Conservation (phyloP, 257 asterid species). For the Solanum ossicruentum region DNA sequence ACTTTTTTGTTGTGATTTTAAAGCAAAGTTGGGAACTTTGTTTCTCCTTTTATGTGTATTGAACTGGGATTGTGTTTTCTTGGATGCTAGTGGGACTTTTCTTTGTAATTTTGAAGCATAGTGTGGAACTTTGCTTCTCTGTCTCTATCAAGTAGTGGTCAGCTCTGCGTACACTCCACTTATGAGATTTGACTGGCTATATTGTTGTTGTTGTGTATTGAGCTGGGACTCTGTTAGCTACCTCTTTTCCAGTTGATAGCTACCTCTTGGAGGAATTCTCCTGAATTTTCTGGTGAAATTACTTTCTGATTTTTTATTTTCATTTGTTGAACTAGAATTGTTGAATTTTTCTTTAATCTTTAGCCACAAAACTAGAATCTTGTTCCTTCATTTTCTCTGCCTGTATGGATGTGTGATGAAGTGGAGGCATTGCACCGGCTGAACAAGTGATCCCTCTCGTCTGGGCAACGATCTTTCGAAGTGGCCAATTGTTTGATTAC, state of each 20-base stretch:
- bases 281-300: not conserved
- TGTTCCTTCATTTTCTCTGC: not conserved
- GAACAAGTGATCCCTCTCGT: not conserved
- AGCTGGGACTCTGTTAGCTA: not conserved
- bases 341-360: not conserved
- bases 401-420: not conserved
- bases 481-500: not conserved
- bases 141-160: too few species aligned
- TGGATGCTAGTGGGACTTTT: not conserved
- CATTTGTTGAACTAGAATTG: not conserved
- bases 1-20: not conserved
- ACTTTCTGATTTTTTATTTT: not conserved
- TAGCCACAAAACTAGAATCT: not conserved
- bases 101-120: not conserved
- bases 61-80: not conserved
- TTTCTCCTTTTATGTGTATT: not conserved
- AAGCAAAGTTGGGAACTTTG: not conserved
- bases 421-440: not conserved
- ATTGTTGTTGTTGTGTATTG: not conserved
- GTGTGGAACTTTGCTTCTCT: not conserved
- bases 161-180: too few species aligned
- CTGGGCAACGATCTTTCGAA: not conserved
- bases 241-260: not conserved
- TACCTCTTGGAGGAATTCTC: not conserved
- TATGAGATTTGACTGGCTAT: too few species aligned